These are phyloP conservation scores for Leishmania mexicana DNA, from an alignment of 208 protist genomes.

Conservation along the genomic window DNA sequence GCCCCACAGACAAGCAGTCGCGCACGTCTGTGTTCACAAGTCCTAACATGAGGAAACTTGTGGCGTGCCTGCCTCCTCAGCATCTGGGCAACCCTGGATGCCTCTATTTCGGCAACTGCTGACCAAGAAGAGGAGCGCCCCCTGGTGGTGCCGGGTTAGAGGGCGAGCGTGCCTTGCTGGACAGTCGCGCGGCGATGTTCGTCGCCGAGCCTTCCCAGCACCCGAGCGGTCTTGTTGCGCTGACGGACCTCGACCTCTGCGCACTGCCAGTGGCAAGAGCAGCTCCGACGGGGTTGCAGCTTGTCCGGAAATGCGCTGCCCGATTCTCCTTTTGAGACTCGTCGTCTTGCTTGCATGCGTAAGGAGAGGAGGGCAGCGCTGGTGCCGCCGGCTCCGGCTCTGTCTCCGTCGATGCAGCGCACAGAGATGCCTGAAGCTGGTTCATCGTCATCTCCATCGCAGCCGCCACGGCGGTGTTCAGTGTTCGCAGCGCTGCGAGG, in stretches of 20 bases:
- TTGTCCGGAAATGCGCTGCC: not conserved
- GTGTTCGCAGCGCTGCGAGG: not conserved
- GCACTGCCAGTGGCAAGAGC: not conserved
- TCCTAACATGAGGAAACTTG: not conserved
- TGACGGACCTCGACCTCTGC: slow-evolving; percentile 7
- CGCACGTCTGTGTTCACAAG: not conserved
- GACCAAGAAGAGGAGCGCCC: not conserved
- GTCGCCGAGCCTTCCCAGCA: slow-evolving; percentile 17
- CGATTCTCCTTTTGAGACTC: slow-evolving; percentile 22
- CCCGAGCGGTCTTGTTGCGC: not conserved
- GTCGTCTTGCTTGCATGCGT: not conserved
- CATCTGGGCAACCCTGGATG: not conserved
- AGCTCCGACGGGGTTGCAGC: not conserved
- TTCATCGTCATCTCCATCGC: slow-evolving; percentile 34
- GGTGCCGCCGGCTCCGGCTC: slow-evolving; percentile 1
- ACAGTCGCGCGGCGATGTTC: slow-evolving; percentile 7
- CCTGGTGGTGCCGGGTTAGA: not conserved
- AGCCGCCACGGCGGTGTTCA: not conserved
- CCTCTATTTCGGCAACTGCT: not conserved
- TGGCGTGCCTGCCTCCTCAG: not conserved
- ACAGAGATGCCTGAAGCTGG: slow-evolving; percentile 15
- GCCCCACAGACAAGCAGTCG: not conserved
- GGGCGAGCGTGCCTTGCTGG: slow-evolving; percentile 20
- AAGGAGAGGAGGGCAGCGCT: not conserved
- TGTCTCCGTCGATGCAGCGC: not conserved